Percentiles rank a stretch among this genome's conserved stretches.
Evolutionary conservation across 1,284 basidiomycete genomes (phyloP).

Genomic region (Puccinia horiana): DNA sequence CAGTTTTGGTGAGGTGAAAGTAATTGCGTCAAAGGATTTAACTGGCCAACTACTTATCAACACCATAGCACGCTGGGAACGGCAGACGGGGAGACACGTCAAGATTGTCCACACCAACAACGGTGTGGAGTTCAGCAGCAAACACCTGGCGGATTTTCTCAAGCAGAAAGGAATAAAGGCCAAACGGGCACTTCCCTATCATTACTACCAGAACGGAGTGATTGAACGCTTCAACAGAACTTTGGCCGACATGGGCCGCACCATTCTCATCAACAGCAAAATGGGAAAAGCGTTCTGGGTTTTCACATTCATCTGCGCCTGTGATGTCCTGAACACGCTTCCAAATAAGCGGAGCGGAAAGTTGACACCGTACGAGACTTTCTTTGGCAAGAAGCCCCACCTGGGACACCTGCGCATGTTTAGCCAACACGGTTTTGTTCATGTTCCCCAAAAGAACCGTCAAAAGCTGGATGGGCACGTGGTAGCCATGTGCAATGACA

Average conservation of each 20-base stretch:
- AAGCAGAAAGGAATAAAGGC: neutral
- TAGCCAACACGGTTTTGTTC: neutral
- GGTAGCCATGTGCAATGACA: too few relatives aligned
- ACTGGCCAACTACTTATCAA: neutral
- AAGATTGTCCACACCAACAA: neutral
- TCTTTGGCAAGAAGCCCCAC: neutral
- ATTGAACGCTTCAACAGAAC: slow-evolving; percentile 16
- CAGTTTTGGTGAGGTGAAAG: neutral
- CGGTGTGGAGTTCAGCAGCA: neutral
- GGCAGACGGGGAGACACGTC: too few relatives aligned
- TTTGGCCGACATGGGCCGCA: neutral
- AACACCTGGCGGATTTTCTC: neutral
- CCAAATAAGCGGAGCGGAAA: neutral
- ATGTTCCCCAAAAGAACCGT: neutral
- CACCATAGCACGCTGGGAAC: neutral
- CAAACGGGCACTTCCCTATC: neutral
- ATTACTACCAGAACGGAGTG: slow-evolving; percentile 9
- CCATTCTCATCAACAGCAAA: neutral
- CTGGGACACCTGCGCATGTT: neutral
- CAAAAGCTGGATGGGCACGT: neutral
- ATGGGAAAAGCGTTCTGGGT: neutral
- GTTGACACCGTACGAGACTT: neutral
- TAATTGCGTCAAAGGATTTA: neutral
- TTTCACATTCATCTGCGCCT: neutral
- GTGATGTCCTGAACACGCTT: neutral